Conservation (phyloP, 2,329 filamentous ascomycete species). For the Fusarium scirpi region DNA sequence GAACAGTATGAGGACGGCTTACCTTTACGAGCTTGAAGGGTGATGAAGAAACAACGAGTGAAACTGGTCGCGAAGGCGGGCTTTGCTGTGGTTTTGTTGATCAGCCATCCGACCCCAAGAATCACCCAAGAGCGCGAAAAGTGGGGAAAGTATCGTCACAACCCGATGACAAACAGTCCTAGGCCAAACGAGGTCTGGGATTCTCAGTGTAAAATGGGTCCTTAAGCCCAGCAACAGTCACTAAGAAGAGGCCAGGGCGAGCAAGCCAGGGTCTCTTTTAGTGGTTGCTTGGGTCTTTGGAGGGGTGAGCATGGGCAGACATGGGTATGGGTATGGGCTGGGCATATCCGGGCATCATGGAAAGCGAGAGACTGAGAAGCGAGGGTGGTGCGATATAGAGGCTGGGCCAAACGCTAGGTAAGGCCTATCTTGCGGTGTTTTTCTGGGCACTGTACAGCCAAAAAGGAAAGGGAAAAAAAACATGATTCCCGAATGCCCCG, state of each 20-base stretch:
- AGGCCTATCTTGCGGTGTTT: slow-evolving; percentile 13
- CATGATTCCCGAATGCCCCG: slow-evolving; percentile 22
- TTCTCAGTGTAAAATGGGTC: slow-evolving; percentile 28
- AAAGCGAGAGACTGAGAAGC: not conserved
- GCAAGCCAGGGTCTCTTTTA: slow-evolving; percentile 29
- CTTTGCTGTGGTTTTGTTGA: slow-evolving; percentile 49
- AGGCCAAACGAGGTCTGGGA: slow-evolving; percentile 24
- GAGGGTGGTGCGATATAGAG: slow-evolving; percentile 17
- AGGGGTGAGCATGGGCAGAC: slow-evolving; percentile 9
- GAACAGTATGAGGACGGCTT: slow-evolving; percentile 20
- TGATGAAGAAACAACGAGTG: slow-evolving; percentile 48
- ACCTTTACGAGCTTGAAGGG: slow-evolving; percentile 49
- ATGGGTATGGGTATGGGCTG: not conserved
- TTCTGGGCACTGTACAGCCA: slow-evolving; percentile 34
- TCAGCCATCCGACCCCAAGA: slow-evolving; percentile 44
- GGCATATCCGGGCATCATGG: not conserved
- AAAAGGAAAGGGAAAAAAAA: not conserved
- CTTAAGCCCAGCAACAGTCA: slow-evolving; percentile 22
- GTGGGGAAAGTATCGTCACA: slow-evolving; percentile 46
- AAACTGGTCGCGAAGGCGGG: slow-evolving; percentile 46
- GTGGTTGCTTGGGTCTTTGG: slow-evolving; percentile 26
- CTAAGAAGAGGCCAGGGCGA: slow-evolving; percentile 26
- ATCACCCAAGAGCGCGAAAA: slow-evolving; percentile 45
- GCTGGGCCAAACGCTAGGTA: not conserved
- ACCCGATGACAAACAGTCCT: slow-evolving; percentile 40